Percentiles rank a stretch among this genome's conserved stretches.
Evolutionary conservation across 2,329 filamentous ascomycete genomes (phyloP).

Genomic region (Huntiella omanensis): DNA sequence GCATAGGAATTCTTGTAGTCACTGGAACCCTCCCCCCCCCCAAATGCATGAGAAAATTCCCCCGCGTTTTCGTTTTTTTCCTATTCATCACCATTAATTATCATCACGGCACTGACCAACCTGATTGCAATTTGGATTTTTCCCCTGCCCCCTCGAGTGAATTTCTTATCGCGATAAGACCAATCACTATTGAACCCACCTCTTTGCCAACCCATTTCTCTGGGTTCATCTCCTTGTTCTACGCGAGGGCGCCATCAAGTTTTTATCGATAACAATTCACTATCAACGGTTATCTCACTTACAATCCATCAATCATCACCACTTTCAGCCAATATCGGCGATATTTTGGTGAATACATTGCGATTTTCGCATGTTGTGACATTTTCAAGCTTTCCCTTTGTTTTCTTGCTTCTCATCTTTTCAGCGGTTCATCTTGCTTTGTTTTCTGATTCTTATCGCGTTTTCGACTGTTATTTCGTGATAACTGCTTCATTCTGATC

Average conservation of each 20-base stretch:
- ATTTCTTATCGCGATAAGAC: constrained; percentile 5
- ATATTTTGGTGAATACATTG: too few species aligned
- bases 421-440: constrained; percentile 1
- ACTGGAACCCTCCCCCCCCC: too few species aligned
- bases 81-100: background rate
- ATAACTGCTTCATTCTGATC: too few species aligned
- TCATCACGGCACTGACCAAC: background rate
- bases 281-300: constrained; percentile 4
- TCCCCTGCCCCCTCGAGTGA: background rate
- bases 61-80: background rate
- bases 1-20: too few species aligned
- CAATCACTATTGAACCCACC: background rate
- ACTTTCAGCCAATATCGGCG: too few species aligned
- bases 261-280: constrained; percentile 5
- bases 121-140: background rate
- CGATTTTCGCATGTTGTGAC: too few species aligned
- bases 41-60: too few species aligned
- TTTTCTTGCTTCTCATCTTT: background rate
- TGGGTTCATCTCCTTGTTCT: background rate
- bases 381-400: background rate
- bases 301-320: background rate
- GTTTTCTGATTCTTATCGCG: background rate
- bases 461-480: too few species aligned
- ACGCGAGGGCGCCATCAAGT: constrained; percentile 1
- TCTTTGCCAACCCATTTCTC: too few species aligned